Evolutionary conservation across 2,329 filamentous ascomycete species (phyloP).

Genomic region (Clarireedia paspali): DNA sequence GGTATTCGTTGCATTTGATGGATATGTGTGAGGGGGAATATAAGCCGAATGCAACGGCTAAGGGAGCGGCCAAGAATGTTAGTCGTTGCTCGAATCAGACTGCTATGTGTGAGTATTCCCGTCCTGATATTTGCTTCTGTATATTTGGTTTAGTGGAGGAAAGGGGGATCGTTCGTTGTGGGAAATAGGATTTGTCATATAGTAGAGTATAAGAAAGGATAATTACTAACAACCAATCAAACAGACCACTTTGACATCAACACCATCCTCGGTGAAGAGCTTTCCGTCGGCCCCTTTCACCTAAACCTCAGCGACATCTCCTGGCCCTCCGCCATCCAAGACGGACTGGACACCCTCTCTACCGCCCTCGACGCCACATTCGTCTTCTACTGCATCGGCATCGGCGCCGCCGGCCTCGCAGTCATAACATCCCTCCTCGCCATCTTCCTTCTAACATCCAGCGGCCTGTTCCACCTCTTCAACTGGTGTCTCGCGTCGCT

Average conservation of each 20-base stretch:
- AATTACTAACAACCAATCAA: neutral
- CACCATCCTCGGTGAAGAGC: conserved; percentile 39
- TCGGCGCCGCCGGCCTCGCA: conserved; percentile 42
- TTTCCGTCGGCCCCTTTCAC: conserved; percentile 33
- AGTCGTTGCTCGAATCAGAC: conserved; percentile 46
- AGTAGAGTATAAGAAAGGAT: too few relatives aligned
- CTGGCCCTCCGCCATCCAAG: conserved; percentile 49
- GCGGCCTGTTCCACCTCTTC: conserved; percentile 37
- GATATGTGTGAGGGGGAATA: conserved; percentile 47
- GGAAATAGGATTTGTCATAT: too few relatives aligned
- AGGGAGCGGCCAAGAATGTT: conserved; percentile 41
- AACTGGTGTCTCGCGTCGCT: conserved; percentile 41
- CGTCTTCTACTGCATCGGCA: conserved; percentile 51
- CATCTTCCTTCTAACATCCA: conserved; percentile 30
- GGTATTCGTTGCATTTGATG: conserved; percentile 53
- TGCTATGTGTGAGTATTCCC: conserved; percentile 36
- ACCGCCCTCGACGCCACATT: conserved; percentile 45
- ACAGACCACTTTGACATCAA: conserved; percentile 45
- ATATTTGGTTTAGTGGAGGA: too few relatives aligned
- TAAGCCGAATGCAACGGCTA: conserved; percentile 27
- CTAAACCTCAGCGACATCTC: conserved; percentile 44
- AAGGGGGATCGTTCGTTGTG: too few relatives aligned
- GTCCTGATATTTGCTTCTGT: neutral
- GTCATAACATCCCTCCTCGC: conserved; percentile 39
- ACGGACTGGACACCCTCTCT: conserved; percentile 43